Evolutionary conservation across 2,329 filamentous ascomycete genomes (phyloP).

Genomic region (Beauveria rudraprayagi): DNA sequence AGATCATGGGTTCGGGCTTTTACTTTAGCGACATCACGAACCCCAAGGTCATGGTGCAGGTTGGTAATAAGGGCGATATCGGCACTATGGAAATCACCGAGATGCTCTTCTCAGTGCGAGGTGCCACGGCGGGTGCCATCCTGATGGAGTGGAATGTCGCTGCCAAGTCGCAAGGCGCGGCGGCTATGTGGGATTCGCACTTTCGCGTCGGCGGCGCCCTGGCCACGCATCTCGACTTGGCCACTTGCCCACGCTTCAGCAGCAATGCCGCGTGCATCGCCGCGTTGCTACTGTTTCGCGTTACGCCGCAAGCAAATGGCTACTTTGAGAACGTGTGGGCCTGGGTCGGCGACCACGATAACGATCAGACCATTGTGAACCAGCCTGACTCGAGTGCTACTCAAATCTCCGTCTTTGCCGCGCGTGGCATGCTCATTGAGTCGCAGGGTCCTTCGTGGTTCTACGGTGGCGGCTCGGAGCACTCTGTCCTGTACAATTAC

Average conservation of each 20-base stretch:
- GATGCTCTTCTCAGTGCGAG: constrained; percentile 57
- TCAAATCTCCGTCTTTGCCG: constrained; percentile 27
- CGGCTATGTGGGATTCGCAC: constrained; percentile 28
- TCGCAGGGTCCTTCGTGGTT: constrained; percentile 31
- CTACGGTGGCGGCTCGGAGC: constrained; percentile 43
- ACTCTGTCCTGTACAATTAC: constrained; percentile 44
- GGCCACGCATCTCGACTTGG: constrained; percentile 14
- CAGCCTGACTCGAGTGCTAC: not conserved
- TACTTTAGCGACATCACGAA: constrained; percentile 53
- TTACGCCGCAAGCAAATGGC: constrained; percentile 37
- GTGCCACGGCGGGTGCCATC: constrained; percentile 60
- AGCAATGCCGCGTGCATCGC: constrained; percentile 46
- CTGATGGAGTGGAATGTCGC: constrained; percentile 65
- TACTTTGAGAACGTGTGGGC: constrained; percentile 50
- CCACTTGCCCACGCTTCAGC: constrained; percentile 17
- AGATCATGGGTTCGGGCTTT: constrained; percentile 59
- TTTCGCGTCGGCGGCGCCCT: constrained; percentile 33
- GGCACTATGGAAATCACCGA: constrained; percentile 63
- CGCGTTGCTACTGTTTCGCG: constrained; percentile 45
- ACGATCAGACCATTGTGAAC: constrained; percentile 15
- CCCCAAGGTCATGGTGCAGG: constrained; percentile 57
- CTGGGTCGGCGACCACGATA: constrained; percentile 62
- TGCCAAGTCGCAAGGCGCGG: constrained; percentile 39
- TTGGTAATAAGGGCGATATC: constrained; percentile 52
- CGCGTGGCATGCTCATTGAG: constrained; percentile 27